Conservation (phyloP, 495 filamentous ascomycete genomes). For the Penicillium argentinense region DNA sequence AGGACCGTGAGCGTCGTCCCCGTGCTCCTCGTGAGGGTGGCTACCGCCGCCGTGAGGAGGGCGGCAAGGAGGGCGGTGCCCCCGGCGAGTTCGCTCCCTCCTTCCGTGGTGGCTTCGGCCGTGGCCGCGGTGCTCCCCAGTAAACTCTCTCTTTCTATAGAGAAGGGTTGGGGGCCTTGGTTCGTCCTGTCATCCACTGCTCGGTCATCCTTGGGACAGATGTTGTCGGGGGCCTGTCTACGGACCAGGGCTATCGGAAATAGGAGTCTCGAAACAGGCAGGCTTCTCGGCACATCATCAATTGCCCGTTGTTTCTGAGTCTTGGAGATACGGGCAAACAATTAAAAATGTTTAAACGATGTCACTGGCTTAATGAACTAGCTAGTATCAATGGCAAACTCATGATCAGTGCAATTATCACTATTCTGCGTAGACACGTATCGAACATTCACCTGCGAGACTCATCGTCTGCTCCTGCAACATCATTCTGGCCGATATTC, state of each 20-base stretch:
- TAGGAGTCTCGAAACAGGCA: constrained; percentile 30
- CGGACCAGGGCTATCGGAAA: constrained; percentile 29
- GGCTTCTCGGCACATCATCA: constrained; percentile 23
- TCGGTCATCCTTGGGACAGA: constrained; percentile 40
- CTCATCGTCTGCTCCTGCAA: not conserved
- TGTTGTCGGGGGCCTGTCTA: constrained; percentile 29
- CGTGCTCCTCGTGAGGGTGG: constrained; percentile 88
- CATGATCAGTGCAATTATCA: constrained; percentile 23
- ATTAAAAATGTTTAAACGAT: constrained; percentile 32
- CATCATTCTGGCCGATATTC: not conserved
- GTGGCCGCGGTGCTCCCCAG: constrained; percentile 82
- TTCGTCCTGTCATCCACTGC: constrained; percentile 33
- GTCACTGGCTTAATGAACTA: constrained; percentile 31
- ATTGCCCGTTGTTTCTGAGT: constrained; percentile 16
- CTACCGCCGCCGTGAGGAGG: constrained; percentile 85
- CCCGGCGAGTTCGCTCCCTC: constrained; percentile 92
- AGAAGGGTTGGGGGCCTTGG: constrained; percentile 25
- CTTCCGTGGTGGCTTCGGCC: constrained; percentile 94
- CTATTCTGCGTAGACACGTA: not conserved
- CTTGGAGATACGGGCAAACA: constrained; percentile 29
- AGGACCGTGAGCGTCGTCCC: constrained; percentile 78
- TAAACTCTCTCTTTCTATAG: too few relatives aligned
- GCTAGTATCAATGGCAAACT: constrained; percentile 35
- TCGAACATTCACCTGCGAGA: not conserved
- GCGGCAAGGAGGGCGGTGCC: constrained; percentile 93